phyloP scores from a whole-genome alignment of 495 filamentous ascomycete genomes.

The Lichenothelia convexa region DNA sequence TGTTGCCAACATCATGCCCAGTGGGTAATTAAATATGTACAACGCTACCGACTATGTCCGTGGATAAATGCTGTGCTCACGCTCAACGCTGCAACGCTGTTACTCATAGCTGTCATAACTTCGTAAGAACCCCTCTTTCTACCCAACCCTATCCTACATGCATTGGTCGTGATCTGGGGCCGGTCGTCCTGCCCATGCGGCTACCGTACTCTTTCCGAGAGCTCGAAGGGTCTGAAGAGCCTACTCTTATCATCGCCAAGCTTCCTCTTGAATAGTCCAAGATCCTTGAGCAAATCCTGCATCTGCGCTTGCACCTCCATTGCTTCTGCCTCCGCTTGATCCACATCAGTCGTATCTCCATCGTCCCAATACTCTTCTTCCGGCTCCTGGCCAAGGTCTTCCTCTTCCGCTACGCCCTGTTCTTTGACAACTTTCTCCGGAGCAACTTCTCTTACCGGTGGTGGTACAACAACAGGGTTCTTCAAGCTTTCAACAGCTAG shows the following conservation, averaged over 20 bases:
- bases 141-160: too few relatives aligned
- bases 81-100: too few relatives aligned
- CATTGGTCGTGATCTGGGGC: constrained; percentile 8
- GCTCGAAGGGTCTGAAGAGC: constrained; percentile 26
- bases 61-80: too few relatives aligned
- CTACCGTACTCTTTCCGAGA: neutral
- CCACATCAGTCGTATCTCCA: constrained; percentile 21
- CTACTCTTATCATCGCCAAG: constrained; percentile 55
- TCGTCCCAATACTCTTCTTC: constrained; percentile 29
- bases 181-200: constrained; percentile 6
- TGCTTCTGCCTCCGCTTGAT: constrained; percentile 28
- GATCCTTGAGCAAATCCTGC: constrained; percentile 47
- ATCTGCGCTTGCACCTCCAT: constrained; percentile 49
- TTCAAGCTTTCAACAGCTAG: constrained; percentile 70
- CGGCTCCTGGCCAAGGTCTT: constrained; percentile 17
- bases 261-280: constrained; percentile 69
- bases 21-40: too few relatives aligned
- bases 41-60: too few relatives aligned
- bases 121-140: too few relatives aligned
- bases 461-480: constrained; percentile 59
- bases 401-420: constrained; percentile 13
- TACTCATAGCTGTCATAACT: too few relatives aligned
- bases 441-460: constrained; percentile 11
- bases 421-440: constrained; percentile 11
- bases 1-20: too few relatives aligned